Base-by-base conservation (phyloP, 2,329 filamentous ascomycete genomes). In the Geoglossum cookeanum region DNA sequence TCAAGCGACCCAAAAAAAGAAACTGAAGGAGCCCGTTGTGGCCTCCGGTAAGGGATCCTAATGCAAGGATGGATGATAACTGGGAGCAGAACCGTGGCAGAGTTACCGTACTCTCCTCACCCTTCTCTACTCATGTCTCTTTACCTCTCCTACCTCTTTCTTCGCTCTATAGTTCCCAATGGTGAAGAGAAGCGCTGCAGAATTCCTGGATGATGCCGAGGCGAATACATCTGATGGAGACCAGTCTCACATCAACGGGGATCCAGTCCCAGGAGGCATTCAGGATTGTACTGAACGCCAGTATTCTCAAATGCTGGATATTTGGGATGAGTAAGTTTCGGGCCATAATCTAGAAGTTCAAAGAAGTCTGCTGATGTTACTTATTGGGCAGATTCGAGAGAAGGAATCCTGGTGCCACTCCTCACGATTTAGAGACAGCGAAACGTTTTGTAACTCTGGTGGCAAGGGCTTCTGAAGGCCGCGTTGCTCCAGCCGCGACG, bases 141-240 rank as follows among this genome's bases (percentile, higher is more conserved):
- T 57, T 57, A 57, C 35, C 57, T 58, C 59, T 53, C 49, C 58
- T 57, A 29, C 58, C 47, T 58, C 51, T 39, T 22, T 55, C 57
- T 51, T 58, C 37, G 5, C 29, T 33, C 52, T 44, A 52, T 59
- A 39, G 58, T 37, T 51, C 48, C 53, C 29, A 58, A 59, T 55
- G 47, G 48, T 39, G 51, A 61, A 61, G 53, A 60, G 59, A 54
- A 61, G 45, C 47, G 55, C 56, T 4, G 56, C 56, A n/a, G n/a
- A 62, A 58, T 60, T 63, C 44, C 61, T 62, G 57, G 53, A 63
- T 60, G 48, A 63, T 60, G 59, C 60, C 47, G 60, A 63, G 59
- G 49, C 56, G 53, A 58, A 63, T 44, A 57, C 57, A 49, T 56
- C 29, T 55, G 7, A 58, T 55, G 51, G 39, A 11, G 30, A 53